Conservation (phyloP, 805 yeast species). For the Hyphopichia homilentoma region DNA sequence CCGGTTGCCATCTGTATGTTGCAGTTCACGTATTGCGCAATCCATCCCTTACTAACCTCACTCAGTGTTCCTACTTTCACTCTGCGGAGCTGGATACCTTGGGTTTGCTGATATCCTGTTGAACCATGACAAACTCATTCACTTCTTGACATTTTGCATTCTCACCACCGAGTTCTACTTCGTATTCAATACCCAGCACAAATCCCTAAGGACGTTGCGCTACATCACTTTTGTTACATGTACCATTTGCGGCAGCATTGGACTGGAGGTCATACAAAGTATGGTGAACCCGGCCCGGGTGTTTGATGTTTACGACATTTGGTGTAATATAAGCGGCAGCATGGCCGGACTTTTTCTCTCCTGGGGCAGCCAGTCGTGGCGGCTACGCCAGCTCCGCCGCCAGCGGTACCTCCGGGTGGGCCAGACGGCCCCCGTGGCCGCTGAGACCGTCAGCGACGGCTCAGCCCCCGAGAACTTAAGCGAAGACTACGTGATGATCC, state of each 20-base stretch:
- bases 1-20: constrained; percentile 20
- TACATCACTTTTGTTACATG: constrained; percentile 39
- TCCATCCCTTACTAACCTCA: no score
- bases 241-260: constrained; percentile 43
- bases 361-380: constrained; percentile 7
- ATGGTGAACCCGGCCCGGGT: constrained; percentile 41
- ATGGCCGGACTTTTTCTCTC: constrained; percentile 19
- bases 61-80: constrained; percentile 25
- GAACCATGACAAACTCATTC: constrained; percentile 49
- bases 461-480: constrained; percentile 5
- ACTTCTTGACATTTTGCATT: constrained; percentile 43
- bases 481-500: constrained; percentile 18
- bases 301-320: constrained; percentile 49
- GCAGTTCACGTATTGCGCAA: no score
- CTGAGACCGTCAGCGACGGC: background rate
- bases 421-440: background rate
- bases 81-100: constrained; percentile 36
- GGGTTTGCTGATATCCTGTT: constrained; percentile 50
- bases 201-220: constrained; percentile 25
- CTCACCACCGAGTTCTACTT: constrained; percentile 49
- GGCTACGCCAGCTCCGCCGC: no score
- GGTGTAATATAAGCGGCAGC: constrained; percentile 30
- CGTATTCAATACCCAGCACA: constrained; percentile 33
- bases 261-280: constrained; percentile 51
- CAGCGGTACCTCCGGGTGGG: background rate